Conservation (phyloP, 2,329 filamentous ascomycete species). For the Raffaelea arxii region DNA sequence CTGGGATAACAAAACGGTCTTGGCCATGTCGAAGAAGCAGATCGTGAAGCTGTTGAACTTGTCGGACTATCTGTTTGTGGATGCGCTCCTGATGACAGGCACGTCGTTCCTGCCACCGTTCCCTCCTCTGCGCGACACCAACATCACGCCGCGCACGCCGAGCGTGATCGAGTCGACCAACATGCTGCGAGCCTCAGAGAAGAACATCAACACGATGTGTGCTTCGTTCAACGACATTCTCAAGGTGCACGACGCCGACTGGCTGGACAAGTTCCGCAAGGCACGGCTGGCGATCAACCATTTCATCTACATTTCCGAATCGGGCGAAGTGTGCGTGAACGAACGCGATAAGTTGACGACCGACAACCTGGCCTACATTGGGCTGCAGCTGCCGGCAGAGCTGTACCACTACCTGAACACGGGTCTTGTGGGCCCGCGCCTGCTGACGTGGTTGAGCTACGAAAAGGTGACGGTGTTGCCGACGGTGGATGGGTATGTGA, state of each 20-base stretch:
- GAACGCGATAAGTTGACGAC: slow-evolving; percentile 64
- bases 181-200: slow-evolving; percentile 61
- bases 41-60: slow-evolving; percentile 60
- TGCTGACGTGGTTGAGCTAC: slow-evolving; percentile 75
- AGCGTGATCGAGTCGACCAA: slow-evolving; percentile 70
- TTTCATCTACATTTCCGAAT: slow-evolving; percentile 68
- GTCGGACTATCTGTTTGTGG: slow-evolving; percentile 65
- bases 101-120: slow-evolving; percentile 72
- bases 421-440: slow-evolving; percentile 67
- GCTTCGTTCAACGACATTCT: slow-evolving; percentile 72
- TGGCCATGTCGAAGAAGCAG: slow-evolving; percentile 52
- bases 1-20: slow-evolving; percentile 58
- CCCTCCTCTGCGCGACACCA: slow-evolving; percentile 59
- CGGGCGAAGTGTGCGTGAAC: slow-evolving; percentile 68
- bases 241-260: slow-evolving; percentile 59
- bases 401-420: slow-evolving; percentile 82
- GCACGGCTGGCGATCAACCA: slow-evolving; percentile 80
- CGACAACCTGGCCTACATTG: slow-evolving; percentile 83
- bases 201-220: slow-evolving; percentile 63
- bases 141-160: slow-evolving; percentile 43
- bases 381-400: slow-evolving; percentile 82
- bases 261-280: slow-evolving; percentile 78
- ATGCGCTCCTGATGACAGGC: slow-evolving; percentile 74
- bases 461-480: slow-evolving; percentile 68
- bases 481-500: slow-evolving; percentile 76